Conservation (phyloP, 2,329 filamentous ascomycete genomes). For the Phialophora verrucosa region DNA sequence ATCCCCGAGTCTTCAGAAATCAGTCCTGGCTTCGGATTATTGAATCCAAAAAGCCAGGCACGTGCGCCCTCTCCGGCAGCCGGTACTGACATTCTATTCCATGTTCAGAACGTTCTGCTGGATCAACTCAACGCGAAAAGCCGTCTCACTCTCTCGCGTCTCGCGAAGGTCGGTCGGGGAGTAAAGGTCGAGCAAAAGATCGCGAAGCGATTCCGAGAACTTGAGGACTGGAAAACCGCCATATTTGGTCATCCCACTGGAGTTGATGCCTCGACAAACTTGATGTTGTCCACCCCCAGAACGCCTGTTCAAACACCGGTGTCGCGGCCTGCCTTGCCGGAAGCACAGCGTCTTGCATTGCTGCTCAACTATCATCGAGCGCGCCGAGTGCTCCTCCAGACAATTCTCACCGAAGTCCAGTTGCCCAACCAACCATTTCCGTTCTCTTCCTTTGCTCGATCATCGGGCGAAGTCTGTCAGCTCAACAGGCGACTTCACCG, state of each 20-base stretch:
- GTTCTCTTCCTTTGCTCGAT: conserved; percentile 19
- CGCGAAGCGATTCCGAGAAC: conserved; percentile 20
- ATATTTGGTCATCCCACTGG: conserved; percentile 15
- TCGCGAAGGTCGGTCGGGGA: conserved; percentile 5
- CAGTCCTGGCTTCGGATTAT: neutral
- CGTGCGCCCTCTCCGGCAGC: neutral
- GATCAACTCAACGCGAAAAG: conserved; percentile 24
- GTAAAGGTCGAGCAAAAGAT: conserved; percentile 22
- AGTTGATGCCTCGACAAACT: neutral
- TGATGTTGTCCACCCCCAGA: conserved; percentile 11
- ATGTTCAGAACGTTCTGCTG: conserved; percentile 17
- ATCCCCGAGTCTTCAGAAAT: neutral
- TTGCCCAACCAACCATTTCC: conserved; percentile 14
- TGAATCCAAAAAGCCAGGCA: neutral
- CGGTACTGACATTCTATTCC: conserved; percentile 11
- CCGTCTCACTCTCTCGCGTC: conserved; percentile 14
- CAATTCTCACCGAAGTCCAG: conserved; percentile 20
- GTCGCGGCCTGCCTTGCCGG: conserved; percentile 13
- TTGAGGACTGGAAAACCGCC: conserved; percentile 21
- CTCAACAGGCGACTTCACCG: conserved; percentile 25
- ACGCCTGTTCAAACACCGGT: conserved; percentile 14
- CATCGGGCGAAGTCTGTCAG: conserved; percentile 26
- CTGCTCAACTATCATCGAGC: conserved; percentile 26
- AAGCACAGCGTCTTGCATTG: conserved; percentile 19
- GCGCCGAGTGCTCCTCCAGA: conserved; percentile 20